Conservation (phyloP, 2,329 filamentous ascomycete species). For the Colletotrichum limetticola region DNA sequence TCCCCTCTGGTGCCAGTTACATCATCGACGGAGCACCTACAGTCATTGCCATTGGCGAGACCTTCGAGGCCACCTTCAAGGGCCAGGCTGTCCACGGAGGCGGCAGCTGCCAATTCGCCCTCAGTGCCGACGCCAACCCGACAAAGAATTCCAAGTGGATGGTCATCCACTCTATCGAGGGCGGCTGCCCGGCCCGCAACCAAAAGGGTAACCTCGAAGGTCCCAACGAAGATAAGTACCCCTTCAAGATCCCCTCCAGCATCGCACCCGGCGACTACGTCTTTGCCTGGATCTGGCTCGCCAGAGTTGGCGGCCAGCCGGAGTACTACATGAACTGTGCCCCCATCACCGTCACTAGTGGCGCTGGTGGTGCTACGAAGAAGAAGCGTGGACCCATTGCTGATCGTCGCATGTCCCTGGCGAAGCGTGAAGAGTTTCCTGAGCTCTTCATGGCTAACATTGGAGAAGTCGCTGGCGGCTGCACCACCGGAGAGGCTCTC, state of each 20-base stretch:
- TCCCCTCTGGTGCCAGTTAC: conserved; percentile 8
- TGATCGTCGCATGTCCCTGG: neutral
- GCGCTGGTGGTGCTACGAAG: neutral
- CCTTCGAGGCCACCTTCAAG: conserved; percentile 19
- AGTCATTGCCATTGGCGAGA: conserved; percentile 17
- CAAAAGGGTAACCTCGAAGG: conserved; percentile 31
- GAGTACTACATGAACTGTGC: conserved; percentile 34
- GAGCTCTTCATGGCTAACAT: conserved; percentile 31
- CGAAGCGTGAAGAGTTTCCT: conserved; percentile 11
- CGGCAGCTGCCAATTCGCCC: conserved; percentile 26
- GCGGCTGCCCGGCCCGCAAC: conserved; percentile 25
- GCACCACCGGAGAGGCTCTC: conserved; percentile 25
- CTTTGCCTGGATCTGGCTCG: conserved; percentile 32
- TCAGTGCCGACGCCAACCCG: conserved; percentile 11
- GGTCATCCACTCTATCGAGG: conserved; percentile 31
- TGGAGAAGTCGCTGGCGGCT: conserved; percentile 17
- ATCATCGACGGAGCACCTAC: conserved; percentile 23
- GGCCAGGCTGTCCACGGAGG: conserved; percentile 30
- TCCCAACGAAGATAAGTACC: conserved; percentile 21
- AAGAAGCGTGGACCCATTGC: neutral
- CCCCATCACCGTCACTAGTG: conserved; percentile 17
- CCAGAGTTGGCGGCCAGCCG: conserved; percentile 11
- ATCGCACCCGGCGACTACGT: conserved; percentile 27
- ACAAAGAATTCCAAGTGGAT: conserved; percentile 27
- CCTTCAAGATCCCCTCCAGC: conserved; percentile 18